These are phyloP conservation scores for Rhizophagus sp. DNA, from an alignment of 192 early-diverging fungal genomes.

Conservation along the genomic window DNA sequence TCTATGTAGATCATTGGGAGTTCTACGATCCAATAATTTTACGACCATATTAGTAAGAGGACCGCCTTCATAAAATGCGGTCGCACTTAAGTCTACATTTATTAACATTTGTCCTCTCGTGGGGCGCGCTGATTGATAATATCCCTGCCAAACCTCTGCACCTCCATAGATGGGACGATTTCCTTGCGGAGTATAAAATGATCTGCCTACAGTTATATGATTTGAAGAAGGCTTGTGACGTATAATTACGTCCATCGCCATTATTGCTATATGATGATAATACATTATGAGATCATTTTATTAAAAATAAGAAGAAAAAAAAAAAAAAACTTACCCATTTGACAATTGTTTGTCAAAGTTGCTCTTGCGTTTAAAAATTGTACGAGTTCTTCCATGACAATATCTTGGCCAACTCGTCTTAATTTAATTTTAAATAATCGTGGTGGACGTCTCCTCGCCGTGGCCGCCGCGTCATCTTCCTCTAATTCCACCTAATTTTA, in stretches of 20 bases:
- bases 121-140: conserved; percentile 80
- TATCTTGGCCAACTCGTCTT: conserved; percentile 55
- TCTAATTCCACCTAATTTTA: conserved; percentile 41
- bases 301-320: background rate
- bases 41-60: conserved; percentile 70
- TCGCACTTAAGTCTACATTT: conserved; percentile 72
- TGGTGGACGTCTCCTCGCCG: conserved; percentile 39
- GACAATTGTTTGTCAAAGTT: conserved; percentile 39
- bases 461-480: conserved; percentile 33
- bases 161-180: conserved; percentile 58
- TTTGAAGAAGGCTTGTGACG: conserved; percentile 71
- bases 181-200: conserved; percentile 81
- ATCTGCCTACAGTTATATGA: conserved; percentile 80
- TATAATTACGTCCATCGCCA: conserved; percentile 77
- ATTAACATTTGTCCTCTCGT: conserved; percentile 55
- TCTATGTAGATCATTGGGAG: conserved; percentile 44
- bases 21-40: conserved; percentile 61
- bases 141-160: conserved; percentile 90
- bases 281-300: background rate
- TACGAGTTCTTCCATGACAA: conserved; percentile 63
- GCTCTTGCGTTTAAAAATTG: conserved; percentile 52
- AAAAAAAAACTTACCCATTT: conserved; percentile 29
- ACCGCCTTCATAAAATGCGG: conserved; percentile 64
- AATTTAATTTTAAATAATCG: conserved; percentile 65
- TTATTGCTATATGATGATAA: conserved; percentile 44